Evolutionary conservation across 345 rosid species (phyloP).

Genomic region (Schrenkiella parvula): DNA sequence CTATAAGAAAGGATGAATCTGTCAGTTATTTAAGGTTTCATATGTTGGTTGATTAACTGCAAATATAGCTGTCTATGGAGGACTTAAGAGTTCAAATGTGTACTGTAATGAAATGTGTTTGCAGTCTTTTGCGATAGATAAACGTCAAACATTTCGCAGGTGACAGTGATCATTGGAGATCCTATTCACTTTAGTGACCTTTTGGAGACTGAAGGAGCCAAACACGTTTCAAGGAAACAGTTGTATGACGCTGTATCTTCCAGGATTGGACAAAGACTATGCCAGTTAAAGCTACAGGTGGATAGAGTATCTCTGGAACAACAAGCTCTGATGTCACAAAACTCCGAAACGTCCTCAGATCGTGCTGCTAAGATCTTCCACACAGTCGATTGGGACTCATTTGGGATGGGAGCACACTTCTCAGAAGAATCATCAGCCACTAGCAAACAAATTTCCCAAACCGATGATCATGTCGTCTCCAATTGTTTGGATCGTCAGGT

Average conservation of each 20-base stretch:
- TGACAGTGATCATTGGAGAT: constrained; percentile 81
- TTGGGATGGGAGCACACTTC: constrained; percentile 40
- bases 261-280: constrained; percentile 62
- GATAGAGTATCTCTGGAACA: constrained; percentile 62
- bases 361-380: constrained; percentile 45
- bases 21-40: neutral
- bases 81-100: neutral
- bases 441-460: neutral
- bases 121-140: neutral
- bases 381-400: constrained; percentile 54
- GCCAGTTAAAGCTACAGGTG: constrained; percentile 50
- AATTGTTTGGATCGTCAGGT: neutral
- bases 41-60: neutral
- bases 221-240: constrained; percentile 53
- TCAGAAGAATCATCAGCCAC: constrained; percentile 10
- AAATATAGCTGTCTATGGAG: neutral
- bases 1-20: neutral
- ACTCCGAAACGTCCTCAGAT: constrained; percentile 19
- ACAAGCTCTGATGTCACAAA: constrained; percentile 19
- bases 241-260: constrained; percentile 84
- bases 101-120: neutral
- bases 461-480: neutral
- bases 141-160: constrained; percentile 38
- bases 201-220: constrained; percentile 40
- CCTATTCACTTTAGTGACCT: constrained; percentile 79